These are phyloP conservation scores for Globisporangium spiculum DNA, from an alignment of 352 stramenopile genomes.

Conservation along the genomic window DNA sequence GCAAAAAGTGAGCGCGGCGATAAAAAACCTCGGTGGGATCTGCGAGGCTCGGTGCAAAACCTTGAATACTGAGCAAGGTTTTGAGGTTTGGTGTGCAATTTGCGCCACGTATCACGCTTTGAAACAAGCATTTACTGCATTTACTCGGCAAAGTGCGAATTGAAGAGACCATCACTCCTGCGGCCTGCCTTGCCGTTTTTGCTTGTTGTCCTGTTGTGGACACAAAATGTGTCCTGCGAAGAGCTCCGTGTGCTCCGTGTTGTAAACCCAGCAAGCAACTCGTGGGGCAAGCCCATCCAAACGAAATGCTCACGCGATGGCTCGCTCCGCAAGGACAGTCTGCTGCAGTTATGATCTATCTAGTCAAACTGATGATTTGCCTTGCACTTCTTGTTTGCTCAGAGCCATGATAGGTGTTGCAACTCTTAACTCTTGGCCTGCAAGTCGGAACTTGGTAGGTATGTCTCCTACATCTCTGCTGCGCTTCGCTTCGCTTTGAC, in stretches of 20 bases:
- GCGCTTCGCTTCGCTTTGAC: not conserved
- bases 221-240: not conserved
- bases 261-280: not conserved
- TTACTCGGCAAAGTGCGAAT: not conserved
- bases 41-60: too few species aligned
- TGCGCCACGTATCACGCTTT: conserved; percentile 10
- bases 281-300: not conserved
- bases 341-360: not conserved
- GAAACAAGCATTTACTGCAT: not conserved
- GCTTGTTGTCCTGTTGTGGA: conserved; percentile 3
- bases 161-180: not conserved
- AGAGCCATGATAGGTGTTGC: not conserved
- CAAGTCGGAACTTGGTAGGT: not conserved
- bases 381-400: not conserved
- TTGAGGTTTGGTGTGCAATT: not conserved
- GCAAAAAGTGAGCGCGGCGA: not conserved
- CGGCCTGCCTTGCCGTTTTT: not conserved
- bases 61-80: not conserved
- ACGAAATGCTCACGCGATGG: not conserved
- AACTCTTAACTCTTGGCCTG: not conserved
- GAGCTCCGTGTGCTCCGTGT: not conserved
- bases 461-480: not conserved
- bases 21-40: not conserved
- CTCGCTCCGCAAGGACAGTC: not conserved
- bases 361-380: not conserved